Percentiles rank a stretch among this genome's conserved stretches.
These are phyloP conservation scores for Acacia confusa DNA, from an alignment of 306 rosid species.

Conservation along the genomic window DNA sequence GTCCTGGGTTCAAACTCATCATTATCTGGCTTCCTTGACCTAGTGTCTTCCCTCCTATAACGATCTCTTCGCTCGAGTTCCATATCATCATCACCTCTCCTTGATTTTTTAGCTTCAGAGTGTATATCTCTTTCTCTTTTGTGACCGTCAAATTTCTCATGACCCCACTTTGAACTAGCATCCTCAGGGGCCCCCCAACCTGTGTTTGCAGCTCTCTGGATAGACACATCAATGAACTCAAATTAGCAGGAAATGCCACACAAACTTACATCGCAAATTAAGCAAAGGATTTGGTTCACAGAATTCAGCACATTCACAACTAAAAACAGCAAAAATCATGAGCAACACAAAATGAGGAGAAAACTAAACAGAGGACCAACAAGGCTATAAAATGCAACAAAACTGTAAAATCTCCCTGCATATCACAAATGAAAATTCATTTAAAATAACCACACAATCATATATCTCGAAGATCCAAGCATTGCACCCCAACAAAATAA, in stretches of 20 bases:
- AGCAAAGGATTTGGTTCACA: neutral
- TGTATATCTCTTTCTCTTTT: constrained; percentile 45
- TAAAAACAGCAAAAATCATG: constrained; percentile 4
- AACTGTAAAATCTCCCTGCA: neutral
- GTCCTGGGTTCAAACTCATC: constrained; percentile 44
- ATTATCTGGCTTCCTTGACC: constrained; percentile 42
- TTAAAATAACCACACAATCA: neutral
- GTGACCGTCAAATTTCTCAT: constrained; percentile 64
- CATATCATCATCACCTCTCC: constrained; percentile 29
- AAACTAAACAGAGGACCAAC: neutral
- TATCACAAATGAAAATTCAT: neutral
- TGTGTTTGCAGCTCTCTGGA: constrained; percentile 93
- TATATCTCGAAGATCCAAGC: neutral
- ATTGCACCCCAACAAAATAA: neutral
- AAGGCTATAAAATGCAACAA: neutral
- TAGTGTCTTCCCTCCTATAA: constrained; percentile 50
- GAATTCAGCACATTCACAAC: constrained; percentile 12
- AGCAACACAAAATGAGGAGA: constrained; percentile 15
- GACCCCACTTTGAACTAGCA: constrained; percentile 58
- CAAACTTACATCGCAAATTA: constrained; percentile 4
- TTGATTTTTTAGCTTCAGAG: constrained; percentile 49
- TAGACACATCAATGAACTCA: constrained; percentile 28
- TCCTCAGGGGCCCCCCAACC: constrained; percentile 78
- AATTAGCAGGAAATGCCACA: neutral
- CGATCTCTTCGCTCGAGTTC: constrained; percentile 44